A percentile compares a stretch with the other conserved stretches of the same genome.
Evolutionary conservation across 441 rosid species (phyloP).

Genomic region (Euphorbia celastroides): DNA sequence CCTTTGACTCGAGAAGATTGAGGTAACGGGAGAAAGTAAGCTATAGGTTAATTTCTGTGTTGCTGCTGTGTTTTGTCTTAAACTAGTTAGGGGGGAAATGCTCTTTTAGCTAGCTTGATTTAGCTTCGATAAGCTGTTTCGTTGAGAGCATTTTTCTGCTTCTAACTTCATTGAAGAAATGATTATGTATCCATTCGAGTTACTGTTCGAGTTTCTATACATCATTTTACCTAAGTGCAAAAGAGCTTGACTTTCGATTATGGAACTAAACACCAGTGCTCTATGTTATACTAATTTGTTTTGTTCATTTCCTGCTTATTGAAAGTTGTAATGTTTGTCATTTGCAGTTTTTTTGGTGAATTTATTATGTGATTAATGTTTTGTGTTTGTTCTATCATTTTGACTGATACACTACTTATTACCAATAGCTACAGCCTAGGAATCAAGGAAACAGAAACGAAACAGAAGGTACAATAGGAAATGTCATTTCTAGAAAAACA

Average conservation of each 20-base stretch:
- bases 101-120: conserved; percentile 18
- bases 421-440: not conserved
- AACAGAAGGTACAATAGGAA: too few species aligned
- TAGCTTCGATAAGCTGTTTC: conserved; percentile 23
- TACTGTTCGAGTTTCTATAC: not conserved
- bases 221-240: not conserved
- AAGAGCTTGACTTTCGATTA: too few species aligned
- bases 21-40: conserved; percentile 16
- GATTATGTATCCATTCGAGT: not conserved
- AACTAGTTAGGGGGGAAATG: conserved; percentile 21
- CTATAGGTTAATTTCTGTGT: not conserved
- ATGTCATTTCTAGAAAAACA: too few species aligned
- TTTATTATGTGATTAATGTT: too few species aligned
- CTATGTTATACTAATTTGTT: too few species aligned
- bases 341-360: too few species aligned
- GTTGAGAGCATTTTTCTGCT: conserved; percentile 5
- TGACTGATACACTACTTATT: not conserved
- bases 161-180: conserved; percentile 8
- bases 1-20: conserved; percentile 34
- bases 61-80: conserved; percentile 8
- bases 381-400: not conserved
- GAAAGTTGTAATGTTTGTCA: too few species aligned
- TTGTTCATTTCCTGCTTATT: too few species aligned
- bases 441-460: too few species aligned
- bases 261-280: too few species aligned